Evolutionary conservation across 2,329 filamentous ascomycete genomes (phyloP).

Genomic region (Ciborinia camelliae): DNA sequence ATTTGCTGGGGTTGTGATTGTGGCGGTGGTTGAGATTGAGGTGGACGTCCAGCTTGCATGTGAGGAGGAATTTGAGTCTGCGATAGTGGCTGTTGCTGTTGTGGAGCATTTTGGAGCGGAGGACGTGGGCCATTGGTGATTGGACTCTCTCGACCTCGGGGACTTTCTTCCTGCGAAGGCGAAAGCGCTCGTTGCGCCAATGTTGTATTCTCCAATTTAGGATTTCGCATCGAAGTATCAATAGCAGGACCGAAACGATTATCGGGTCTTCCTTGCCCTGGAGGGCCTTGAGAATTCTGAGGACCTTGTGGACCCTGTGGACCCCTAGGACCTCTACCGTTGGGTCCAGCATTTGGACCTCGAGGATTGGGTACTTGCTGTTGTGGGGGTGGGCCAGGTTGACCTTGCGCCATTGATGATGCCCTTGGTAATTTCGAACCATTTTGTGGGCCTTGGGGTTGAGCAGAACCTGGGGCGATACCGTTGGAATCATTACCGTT

Average conservation of each 20-base stretch:
- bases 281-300: conserved; percentile 18
- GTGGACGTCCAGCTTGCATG: conserved; percentile 4
- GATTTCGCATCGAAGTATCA: conserved; percentile 38
- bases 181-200: conserved; percentile 39
- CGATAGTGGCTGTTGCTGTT: conserved; percentile 3
- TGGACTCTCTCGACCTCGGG: conserved; percentile 48
- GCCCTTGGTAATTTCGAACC: conserved; percentile 59
- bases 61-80: background rate
- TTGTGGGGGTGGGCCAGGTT: conserved; percentile 61
- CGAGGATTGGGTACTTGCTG: conserved; percentile 58
- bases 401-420: conserved; percentile 55
- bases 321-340: conserved; percentile 13
- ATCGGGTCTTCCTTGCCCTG: conserved; percentile 30
- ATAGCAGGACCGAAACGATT: conserved; percentile 33
- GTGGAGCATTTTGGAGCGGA: conserved; percentile 49
- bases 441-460: conserved; percentile 38
- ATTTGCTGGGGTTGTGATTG: conserved; percentile 34
- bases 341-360: conserved; percentile 22
- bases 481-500: conserved; percentile 40
- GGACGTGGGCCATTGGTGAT: conserved; percentile 60
- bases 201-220: conserved; percentile 47
- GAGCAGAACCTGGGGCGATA: conserved; percentile 34
- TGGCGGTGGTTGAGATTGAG: conserved; percentile 8
- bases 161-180: conserved; percentile 40
- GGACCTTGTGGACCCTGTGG: conserved; percentile 17